Evolutionary conservation across 257 asterid genomes (phyloP).

Genomic region (Mentha longifolia): DNA sequence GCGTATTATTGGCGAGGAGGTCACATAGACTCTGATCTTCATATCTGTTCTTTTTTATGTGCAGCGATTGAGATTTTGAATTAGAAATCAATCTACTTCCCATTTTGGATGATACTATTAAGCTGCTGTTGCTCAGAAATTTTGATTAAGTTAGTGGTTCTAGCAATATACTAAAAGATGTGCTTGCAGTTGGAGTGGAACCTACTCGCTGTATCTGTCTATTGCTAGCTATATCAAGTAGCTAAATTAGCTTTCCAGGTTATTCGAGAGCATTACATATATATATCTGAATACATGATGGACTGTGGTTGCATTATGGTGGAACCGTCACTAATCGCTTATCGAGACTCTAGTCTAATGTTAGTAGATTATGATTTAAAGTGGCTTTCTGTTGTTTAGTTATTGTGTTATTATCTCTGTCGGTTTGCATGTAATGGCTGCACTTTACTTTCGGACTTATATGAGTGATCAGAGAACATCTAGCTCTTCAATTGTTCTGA

Average conservation of each 20-base stretch:
- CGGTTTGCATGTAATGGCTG: background rate
- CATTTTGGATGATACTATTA: slow-evolving; percentile 3
- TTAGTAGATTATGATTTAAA: background rate
- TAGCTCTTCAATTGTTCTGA: slow-evolving; percentile 6
- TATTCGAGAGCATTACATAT: background rate
- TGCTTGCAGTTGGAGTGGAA: slow-evolving; percentile 6
- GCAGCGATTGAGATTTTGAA: background rate
- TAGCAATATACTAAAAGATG: background rate
- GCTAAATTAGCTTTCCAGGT: background rate
- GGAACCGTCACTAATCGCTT: too few relatives aligned
- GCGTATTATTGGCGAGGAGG: too few relatives aligned
- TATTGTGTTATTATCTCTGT: background rate
- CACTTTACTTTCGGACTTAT: background rate
- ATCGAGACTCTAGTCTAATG: background rate
- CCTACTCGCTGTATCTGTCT: background rate
- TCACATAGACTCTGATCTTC: too few relatives aligned
- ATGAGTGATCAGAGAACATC: background rate
- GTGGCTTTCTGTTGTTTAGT: background rate
- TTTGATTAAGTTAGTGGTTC: background rate
- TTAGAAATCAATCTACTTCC: background rate
- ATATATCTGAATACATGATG: background rate
- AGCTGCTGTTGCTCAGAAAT: slow-evolving; percentile 4
- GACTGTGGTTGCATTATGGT: background rate
- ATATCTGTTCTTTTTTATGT: background rate
- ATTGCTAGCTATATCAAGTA: background rate